Evolutionary conservation across 2,329 filamentous ascomycete species (phyloP), one percentile per base, ranked within the genome.

Genomic region (Hirsutella rhossiliensis): DNA sequence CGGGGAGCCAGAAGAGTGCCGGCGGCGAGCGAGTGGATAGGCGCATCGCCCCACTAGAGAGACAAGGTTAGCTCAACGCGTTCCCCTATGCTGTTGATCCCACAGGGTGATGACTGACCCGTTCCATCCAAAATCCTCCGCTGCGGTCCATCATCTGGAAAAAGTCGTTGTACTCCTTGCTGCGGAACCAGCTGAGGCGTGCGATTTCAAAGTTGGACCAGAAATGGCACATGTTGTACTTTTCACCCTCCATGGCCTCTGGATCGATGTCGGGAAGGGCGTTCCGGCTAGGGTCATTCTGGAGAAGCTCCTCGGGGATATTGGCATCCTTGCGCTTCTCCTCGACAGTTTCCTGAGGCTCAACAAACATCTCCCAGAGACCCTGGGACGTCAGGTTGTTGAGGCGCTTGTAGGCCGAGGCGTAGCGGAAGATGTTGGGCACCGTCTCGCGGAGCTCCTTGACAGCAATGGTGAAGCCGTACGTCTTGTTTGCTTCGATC

Each of bases 181-280:
- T 96, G 54, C 92, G 80, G 76, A 97, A 97, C 80, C 88, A 98
- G 67, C 87, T 84, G 48, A 98, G 76, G 47, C 82, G 80, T 13
- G 92, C 92, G 67, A 98, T 98, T 65, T 98, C 92, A 54, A 98
- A 98, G 64, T 98, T 98, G 63, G 88, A 95, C 92, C 92, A 98
- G 72, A 96, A 98, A 71, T 98, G 92, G 63, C 92, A 98, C 92
- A 98, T 98, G 69, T 98, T 98, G 73, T 98, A 98, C 56, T 82
- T 86, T 63, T 98, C 92, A 50, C 88, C 87, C 61, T 97, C 90
- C 92, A 98, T 98, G 37, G 82, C 78, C 58, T 97, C 89, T 0
- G 84, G 81, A 57, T 97, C 87, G 45, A 96, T 84, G 37, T 92
- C 80, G 28, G 83, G 80, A n/a, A 87, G 67, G 30, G 75, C 75